Conservation (phyloP, 2,329 filamentous ascomycete genomes). For the Trichoderma sp. region DNA sequence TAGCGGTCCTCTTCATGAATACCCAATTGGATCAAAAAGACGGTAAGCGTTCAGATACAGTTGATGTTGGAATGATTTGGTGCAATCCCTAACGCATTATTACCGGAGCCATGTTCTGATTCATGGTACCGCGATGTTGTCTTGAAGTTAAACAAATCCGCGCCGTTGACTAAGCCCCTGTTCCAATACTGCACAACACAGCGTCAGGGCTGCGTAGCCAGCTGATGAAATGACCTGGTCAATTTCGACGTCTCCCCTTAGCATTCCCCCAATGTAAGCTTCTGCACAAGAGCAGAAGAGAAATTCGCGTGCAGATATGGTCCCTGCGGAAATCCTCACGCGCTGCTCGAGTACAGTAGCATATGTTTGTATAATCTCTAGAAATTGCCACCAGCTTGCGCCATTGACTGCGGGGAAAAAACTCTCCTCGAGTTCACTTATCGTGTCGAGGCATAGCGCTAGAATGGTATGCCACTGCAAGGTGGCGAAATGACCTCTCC, state of each 20-base stretch:
- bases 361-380: background rate
- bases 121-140: background rate
- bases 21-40: too few species aligned
- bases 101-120: background rate
- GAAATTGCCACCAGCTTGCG: background rate
- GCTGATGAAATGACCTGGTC: background rate
- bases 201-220: background rate
- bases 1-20: too few species aligned
- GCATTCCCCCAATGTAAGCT: background rate
- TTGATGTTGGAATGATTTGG: too few species aligned
- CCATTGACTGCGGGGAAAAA: background rate
- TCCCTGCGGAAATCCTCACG: background rate
- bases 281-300: background rate
- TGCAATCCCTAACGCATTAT: too few species aligned
- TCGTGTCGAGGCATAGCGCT: background rate
- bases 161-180: background rate
- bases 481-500: background rate
- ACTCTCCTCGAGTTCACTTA: background rate
- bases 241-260: background rate
- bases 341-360: background rate
- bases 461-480: background rate
- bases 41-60: too few species aligned
- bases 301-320: background rate
- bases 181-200: background rate
- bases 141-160: background rate